A percentile compares a stretch with the other conserved stretches of the same genome.
phyloP scores from a whole-genome alignment of 1,139 yeast genomes.

The Waltiozyma sp. region DNA sequence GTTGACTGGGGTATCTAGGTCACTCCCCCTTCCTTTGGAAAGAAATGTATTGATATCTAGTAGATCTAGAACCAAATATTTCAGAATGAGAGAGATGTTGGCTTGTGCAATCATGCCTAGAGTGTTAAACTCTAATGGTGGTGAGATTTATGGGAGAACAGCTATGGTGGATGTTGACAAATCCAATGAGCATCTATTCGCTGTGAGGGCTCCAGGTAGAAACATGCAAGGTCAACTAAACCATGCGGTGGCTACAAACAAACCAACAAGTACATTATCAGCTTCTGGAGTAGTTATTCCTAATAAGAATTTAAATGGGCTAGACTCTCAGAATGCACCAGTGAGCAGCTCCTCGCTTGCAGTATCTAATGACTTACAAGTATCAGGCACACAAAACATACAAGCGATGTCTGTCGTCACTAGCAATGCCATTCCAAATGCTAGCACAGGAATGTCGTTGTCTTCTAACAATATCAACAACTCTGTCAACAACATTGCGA shows the following conservation, averaged over 20 bases:
- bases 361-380: neutral
- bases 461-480: conserved; percentile 11
- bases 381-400: neutral
- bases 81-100: conserved; percentile 76
- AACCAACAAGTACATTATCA: neutral
- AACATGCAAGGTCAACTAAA: neutral
- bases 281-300: no score
- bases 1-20: conserved; percentile 78
- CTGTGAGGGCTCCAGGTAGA: conserved; percentile 57
- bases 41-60: conserved; percentile 62
- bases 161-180: conserved; percentile 62
- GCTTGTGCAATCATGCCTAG: conserved; percentile 57
- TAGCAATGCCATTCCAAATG: neutral
- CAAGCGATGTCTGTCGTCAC: neutral
- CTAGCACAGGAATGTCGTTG: conserved; percentile 13
- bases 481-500: conserved; percentile 22
- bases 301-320: conserved; percentile 8
- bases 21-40: conserved; percentile 76
- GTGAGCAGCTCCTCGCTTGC: conserved; percentile 17
- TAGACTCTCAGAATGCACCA: conserved; percentile 7
- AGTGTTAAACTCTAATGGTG: conserved; percentile 25
- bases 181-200: conserved; percentile 41
- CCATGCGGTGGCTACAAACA: neutral
- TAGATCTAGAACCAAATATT: conserved; percentile 56
- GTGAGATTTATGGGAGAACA: conserved; percentile 67